phyloP scores from a whole-genome alignment of 345 rosid species.

The Hevea brasiliensis region DNA sequence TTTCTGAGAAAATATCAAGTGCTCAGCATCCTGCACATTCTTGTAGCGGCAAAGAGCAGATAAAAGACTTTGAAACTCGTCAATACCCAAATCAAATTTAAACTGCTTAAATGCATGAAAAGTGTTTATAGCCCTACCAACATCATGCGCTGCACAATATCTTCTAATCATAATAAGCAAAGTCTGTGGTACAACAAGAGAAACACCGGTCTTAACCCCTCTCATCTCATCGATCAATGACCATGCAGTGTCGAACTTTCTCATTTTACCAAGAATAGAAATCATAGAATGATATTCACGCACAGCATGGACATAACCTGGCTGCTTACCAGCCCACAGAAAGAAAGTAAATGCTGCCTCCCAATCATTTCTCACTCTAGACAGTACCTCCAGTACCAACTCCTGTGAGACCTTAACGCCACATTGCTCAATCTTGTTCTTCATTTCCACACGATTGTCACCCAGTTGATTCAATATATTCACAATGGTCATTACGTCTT shows the following conservation, averaged over 20 bases:
- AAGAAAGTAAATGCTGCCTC: conserved; percentile 85
- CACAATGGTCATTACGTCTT: conserved; percentile 45
- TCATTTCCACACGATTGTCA: conserved; percentile 40
- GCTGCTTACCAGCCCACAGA: conserved; percentile 74
- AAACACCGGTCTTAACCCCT: conserved; percentile 44
- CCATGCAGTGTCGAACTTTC: conserved; percentile 95
- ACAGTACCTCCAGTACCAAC: conserved; percentile 68
- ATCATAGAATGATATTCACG: conserved; percentile 80
- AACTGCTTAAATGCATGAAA: conserved; percentile 69
- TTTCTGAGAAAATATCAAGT: conserved; percentile 73
- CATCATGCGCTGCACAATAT: conserved; percentile 85
- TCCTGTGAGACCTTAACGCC: conserved; percentile 50
- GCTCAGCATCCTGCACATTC: conserved; percentile 94
- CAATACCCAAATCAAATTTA: conserved; percentile 60
- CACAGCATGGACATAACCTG: conserved; percentile 50
- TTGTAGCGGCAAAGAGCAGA: conserved; percentile 94
- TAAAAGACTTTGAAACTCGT: conserved; percentile 79
- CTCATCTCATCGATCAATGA: conserved; percentile 82
- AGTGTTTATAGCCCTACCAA: conserved; percentile 75
- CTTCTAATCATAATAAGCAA: conserved; percentile 81
- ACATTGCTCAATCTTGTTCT: conserved; percentile 56
- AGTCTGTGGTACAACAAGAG: conserved; percentile 73
- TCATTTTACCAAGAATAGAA: conserved; percentile 77
- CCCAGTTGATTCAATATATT: conserved; percentile 44
- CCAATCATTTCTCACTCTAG: conserved; percentile 79